Conservation (phyloP, 2,329 filamentous ascomycete genomes). For the Fusarium multiceps region DNA sequence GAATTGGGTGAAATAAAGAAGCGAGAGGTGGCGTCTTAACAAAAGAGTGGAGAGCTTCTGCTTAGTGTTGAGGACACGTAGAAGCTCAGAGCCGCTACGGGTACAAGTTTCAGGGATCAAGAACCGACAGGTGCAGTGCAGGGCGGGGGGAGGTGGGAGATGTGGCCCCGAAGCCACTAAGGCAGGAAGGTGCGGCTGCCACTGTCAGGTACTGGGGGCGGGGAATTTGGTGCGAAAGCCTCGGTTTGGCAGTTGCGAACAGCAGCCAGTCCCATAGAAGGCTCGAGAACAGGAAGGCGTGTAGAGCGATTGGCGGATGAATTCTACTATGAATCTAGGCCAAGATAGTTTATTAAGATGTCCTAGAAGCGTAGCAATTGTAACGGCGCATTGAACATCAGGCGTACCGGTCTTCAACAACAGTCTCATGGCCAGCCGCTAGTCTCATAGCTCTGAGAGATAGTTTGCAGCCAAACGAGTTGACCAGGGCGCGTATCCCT, state of each 20-base stretch:
- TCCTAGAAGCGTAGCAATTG: background rate
- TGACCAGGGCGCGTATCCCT: background rate
- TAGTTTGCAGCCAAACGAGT: background rate
- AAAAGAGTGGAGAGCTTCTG: conserved; percentile 45
- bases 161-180: conserved; percentile 35
- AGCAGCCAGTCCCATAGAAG: conserved; percentile 37
- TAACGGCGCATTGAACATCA: conserved; percentile 3
- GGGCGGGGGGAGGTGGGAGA: conserved; percentile 19
- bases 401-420: background rate
- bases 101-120: conserved; percentile 45
- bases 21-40: conserved; percentile 45
- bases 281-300: conserved; percentile 35
- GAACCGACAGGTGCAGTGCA: conserved; percentile 26
- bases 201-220: conserved; percentile 37
- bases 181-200: conserved; percentile 38
- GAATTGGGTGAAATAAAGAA: conserved; percentile 34
- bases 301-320: conserved; percentile 15
- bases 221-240: conserved; percentile 23
- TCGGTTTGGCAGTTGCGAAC: conserved; percentile 7
- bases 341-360: background rate
- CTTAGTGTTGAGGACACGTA: conserved; percentile 52
- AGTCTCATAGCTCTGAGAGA: background rate
- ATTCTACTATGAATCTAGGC: background rate
- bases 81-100: conserved; percentile 43
- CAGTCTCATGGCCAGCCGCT: background rate